Conservation (phyloP, 192 early-diverging fungal genomes). For the Oehlia diaphana region DNA sequence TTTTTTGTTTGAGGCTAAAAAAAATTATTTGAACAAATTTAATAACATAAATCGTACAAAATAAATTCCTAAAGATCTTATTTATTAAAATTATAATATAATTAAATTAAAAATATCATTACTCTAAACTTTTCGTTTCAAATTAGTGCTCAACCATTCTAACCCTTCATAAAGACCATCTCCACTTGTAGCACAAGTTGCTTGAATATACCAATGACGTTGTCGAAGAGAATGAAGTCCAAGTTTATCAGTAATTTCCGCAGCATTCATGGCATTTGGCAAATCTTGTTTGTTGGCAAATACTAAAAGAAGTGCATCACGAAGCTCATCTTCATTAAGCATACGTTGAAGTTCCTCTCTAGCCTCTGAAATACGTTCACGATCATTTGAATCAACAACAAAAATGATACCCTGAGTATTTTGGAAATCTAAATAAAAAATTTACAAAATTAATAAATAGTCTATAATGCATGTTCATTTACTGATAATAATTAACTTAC, state of each 20-base stretch:
- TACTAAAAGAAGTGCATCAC: constrained; percentile 85
- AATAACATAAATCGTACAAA: too few species aligned
- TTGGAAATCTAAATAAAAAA: constrained; percentile 76
- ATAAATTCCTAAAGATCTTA: too few species aligned
- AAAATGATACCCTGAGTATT: constrained; percentile 97
- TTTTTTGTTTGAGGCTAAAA: too few species aligned
- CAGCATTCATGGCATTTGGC: constrained; percentile 92
- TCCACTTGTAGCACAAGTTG: constrained; percentile 88
- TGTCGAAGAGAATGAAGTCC: constrained; percentile 79
- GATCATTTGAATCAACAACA: constrained; percentile 96
- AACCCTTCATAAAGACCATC: constrained; percentile 98
- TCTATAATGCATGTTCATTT: constrained; percentile 8
- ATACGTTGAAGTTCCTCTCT: constrained; percentile 93
- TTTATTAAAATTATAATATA: neutral
- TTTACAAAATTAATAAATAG: neutral
- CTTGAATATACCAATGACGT: constrained; percentile 93
- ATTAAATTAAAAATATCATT: neutral
- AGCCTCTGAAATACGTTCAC: constrained; percentile 91
- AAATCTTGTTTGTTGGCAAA: constrained; percentile 99
- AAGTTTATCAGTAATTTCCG: constrained; percentile 93
- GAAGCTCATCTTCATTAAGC: constrained; percentile 95
- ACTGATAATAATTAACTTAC: constrained; percentile 50
- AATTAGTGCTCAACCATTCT: constrained; percentile 85
- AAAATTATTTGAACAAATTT: too few species aligned
- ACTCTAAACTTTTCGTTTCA: constrained; percentile 52